These are phyloP conservation scores for Microthyrium microscopicum DNA, from an alignment of 2,329 filamentous ascomycete species.

Conservation along the genomic window DNA sequence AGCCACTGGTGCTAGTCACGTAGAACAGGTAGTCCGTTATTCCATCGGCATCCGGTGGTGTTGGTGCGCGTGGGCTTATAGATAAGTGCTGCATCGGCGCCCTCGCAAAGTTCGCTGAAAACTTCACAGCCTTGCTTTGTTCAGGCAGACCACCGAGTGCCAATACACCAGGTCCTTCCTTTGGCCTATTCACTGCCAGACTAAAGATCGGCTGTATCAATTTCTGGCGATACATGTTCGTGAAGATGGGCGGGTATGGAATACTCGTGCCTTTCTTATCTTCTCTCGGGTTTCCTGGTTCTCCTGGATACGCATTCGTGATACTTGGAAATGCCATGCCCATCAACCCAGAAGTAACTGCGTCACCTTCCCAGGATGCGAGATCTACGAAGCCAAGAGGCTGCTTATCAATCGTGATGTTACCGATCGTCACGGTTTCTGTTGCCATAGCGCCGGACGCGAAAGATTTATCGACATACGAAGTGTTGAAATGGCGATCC, in stretches of 20 bases:
- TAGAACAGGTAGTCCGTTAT: slow-evolving; percentile 5
- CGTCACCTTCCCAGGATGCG: slow-evolving; percentile 8
- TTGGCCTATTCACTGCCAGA: slow-evolving; percentile 5
- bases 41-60: not conserved
- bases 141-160: slow-evolving; percentile 6
- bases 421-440: slow-evolving; percentile 6
- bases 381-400: slow-evolving; percentile 4
- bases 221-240: slow-evolving; percentile 3
- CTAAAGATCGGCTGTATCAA: slow-evolving; percentile 5
- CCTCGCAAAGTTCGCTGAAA: slow-evolving; percentile 2
- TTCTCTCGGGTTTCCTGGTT: not conserved
- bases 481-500: slow-evolving; percentile 4
- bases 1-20: not conserved
- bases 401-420: slow-evolving; percentile 6
- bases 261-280: not conserved
- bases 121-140: not conserved
- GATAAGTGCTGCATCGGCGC: slow-evolving; percentile 4
- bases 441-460: slow-evolving; percentile 1
- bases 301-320: not conserved
- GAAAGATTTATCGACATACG: slow-evolving; percentile 5
- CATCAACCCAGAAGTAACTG: slow-evolving; percentile 5
- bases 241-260: slow-evolving; percentile 4
- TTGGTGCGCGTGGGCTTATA: not conserved
- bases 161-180: slow-evolving; percentile 5
- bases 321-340: slow-evolving; percentile 8